Percentiles rank a stretch among this genome's conserved stretches.
Conservation (phyloP, 768 basidiomycete genomes). For the Lanmaoa pseudosensibilis region DNA sequence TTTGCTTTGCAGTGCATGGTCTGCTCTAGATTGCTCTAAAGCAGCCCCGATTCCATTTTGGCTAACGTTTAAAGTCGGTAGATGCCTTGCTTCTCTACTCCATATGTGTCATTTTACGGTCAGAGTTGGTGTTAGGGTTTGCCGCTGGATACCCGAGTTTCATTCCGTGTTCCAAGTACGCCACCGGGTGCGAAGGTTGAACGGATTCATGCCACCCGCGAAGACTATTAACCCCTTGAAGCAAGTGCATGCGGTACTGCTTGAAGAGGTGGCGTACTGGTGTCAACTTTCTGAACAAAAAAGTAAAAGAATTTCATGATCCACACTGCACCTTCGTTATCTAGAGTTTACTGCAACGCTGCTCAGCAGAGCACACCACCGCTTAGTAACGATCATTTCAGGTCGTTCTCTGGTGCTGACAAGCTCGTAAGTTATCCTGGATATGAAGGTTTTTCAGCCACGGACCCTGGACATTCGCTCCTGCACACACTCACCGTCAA, state of each 20-base stretch:
- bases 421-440: too few relatives aligned
- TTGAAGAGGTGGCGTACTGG: not conserved
- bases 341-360: not conserved
- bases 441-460: too few relatives aligned
- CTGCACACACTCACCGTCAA: not conserved
- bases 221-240: not conserved
- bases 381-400: too few relatives aligned
- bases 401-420: too few relatives aligned
- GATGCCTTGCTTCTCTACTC: not conserved
- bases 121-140: too few relatives aligned
- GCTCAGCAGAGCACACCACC: not conserved
- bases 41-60: too few relatives aligned
- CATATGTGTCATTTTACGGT: not conserved
- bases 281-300: not conserved
- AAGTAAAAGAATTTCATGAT: not conserved
- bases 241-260: not conserved
- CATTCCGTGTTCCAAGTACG: not conserved
- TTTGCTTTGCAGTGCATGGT: not conserved
- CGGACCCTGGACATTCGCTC: not conserved
- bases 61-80: not conserved
- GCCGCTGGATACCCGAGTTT: not conserved
- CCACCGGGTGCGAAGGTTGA: not conserved
- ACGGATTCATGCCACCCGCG: too few relatives aligned
- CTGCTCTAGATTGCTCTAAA: too few relatives aligned
- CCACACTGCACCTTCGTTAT: not conserved